Evolutionary conservation across 129 eudicot species (phyloP).

Genomic region (Gnaphalium uliginosum): DNA sequence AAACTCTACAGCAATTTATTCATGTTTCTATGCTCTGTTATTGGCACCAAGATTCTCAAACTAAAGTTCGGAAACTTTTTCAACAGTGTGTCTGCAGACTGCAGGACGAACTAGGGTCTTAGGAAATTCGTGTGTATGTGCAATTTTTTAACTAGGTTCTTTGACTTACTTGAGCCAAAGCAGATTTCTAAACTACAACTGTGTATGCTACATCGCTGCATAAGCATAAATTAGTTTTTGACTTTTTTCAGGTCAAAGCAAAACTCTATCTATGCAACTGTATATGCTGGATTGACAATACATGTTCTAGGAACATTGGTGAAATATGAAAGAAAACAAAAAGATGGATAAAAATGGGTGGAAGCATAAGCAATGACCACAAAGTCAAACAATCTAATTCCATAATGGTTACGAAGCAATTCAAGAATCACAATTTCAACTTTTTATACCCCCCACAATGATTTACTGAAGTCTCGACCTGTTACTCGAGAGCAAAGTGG

Average conservation of each 20-base stretch:
- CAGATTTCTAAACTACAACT: constrained; percentile 12
- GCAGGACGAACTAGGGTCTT: constrained; percentile 41
- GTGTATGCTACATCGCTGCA: too few relatives aligned
- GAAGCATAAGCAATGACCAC: constrained; percentile 40
- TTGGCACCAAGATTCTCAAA: constrained; percentile 20
- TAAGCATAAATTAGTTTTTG: too few relatives aligned
- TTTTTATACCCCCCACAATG: constrained; percentile 81
- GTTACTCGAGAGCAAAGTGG: constrained; percentile 27
- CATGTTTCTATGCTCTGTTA: neutral
- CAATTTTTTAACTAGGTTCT: constrained; percentile 41
- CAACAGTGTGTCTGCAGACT: constrained; percentile 34
- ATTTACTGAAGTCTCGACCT: constrained; percentile 44
- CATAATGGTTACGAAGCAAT: constrained; percentile 33
- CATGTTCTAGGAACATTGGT: constrained; percentile 5
- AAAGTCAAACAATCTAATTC: constrained; percentile 46
- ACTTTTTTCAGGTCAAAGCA: neutral
- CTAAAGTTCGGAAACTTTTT: constrained; percentile 23
- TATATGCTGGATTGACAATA: neutral
- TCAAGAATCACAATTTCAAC: constrained; percentile 48
- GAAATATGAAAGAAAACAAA: neutral
- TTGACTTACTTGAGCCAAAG: constrained; percentile 1
- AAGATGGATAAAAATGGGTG: constrained; percentile 20
- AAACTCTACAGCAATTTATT: too few relatives aligned
- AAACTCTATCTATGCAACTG: neutral
- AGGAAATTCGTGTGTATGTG: constrained; percentile 44